Conservation (phyloP, 2,329 filamentous ascomycete genomes). For the Alternaria dauci region DNA sequence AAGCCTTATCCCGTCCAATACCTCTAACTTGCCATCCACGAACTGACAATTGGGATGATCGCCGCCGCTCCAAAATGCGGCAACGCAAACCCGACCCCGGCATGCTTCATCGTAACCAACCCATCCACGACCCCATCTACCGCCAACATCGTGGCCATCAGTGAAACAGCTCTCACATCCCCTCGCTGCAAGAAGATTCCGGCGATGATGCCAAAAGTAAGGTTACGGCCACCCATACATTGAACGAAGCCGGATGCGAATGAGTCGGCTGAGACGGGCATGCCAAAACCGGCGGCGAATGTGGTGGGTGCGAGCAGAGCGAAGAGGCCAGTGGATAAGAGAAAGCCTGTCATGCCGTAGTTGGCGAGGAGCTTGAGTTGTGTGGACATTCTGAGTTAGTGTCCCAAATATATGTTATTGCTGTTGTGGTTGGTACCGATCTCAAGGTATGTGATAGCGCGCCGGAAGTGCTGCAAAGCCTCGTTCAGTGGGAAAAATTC, state of each 20-base stretch:
- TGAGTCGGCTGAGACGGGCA: slow-evolving; percentile 21
- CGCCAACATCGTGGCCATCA: slow-evolving; percentile 24
- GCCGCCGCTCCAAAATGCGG: slow-evolving; percentile 26
- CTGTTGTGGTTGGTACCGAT: background rate
- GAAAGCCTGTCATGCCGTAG: slow-evolving; percentile 20
- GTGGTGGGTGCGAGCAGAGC: slow-evolving; percentile 22
- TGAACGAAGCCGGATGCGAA: slow-evolving; percentile 28
- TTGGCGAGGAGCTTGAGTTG: slow-evolving; percentile 23
- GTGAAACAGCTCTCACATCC: slow-evolving; percentile 14
- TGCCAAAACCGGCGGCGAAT: slow-evolving; percentile 21
- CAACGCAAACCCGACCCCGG: slow-evolving; percentile 10
- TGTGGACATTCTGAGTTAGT: background rate
- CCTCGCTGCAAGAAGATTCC: slow-evolving; percentile 14
- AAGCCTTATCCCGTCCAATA: background rate
- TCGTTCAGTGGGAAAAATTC: background rate
- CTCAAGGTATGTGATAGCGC: background rate
- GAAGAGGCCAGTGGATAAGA: slow-evolving; percentile 21
- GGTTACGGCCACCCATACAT: slow-evolving; percentile 26
- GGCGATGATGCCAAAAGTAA: slow-evolving; percentile 25
- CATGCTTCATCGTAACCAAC: slow-evolving; percentile 21
- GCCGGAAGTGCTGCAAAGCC: background rate
- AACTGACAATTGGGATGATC: slow-evolving; percentile 19
- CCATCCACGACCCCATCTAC: slow-evolving; percentile 24
- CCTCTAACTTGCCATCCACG: slow-evolving; percentile 20
- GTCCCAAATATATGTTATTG: background rate